Base-by-base conservation (phyloP, 176 grass and related monocot genomes). In the Zoysia pacifica region DNA sequence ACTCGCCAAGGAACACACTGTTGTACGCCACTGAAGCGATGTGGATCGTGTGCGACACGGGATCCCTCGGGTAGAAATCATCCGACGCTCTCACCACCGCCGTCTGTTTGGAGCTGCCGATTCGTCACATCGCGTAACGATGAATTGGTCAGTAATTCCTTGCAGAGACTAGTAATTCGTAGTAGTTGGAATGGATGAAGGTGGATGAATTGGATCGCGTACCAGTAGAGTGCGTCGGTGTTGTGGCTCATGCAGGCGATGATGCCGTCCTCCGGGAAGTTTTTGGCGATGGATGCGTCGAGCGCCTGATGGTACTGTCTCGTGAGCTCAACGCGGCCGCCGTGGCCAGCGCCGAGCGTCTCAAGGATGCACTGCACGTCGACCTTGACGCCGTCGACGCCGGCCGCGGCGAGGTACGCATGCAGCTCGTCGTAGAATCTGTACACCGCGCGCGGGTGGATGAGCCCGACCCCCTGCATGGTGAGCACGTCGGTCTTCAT, bases 171-270 rank as follows among this genome's bases (percentile, higher is more conserved):
- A 48, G 18, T 2, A 11, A 3, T 3, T 4, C 9, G 28, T 67
- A 1, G 16, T 0, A 1, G 18, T 5, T 8, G 7, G 11, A 79
- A 10, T 0, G 4, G 4, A 18, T 19, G 14, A 9, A 42, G 44
- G 6, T 3, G 6, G 44, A 52, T 12, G 73, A 16, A 53, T 47
- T 5, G 43, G 35, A 72, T 65, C 38, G 46, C 20, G n/a, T 75
- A 94, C 95, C 95, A 95, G 78, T 98, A 98, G 28, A 98, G 81
- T 0, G 90, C 90, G 19, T 98, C 96, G 2, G 92, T 98, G 86
- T 94, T 94, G 81, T 98, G 96, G 75, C 92, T 93, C 96, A 98
- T 98, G 73, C 96, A 98, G 65, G 92, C 96, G 46, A 98, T 98
- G 78, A 94, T 94, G 75, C 96, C 96, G 69, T 98, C 94, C 49